Conservation (phyloP, 2,329 filamentous ascomycete genomes). For the Calycina herbarum region DNA sequence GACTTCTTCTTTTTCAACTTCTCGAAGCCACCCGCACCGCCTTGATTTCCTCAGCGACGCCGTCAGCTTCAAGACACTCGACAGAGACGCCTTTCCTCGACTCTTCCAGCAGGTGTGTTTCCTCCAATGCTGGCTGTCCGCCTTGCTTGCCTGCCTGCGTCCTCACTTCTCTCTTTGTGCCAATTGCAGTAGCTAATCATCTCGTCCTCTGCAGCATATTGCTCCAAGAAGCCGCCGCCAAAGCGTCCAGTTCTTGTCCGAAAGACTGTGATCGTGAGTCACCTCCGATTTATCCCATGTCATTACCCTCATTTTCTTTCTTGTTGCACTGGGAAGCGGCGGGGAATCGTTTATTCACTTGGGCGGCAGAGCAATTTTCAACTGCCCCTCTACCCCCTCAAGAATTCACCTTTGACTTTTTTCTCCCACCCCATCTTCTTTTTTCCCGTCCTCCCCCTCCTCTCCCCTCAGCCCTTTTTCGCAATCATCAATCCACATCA, state of each 20-base stretch:
- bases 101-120: constrained; percentile 27
- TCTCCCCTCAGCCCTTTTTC: constrained; percentile 13
- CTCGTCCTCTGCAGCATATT: constrained; percentile 20
- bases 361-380: constrained; percentile 1
- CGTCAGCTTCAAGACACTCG: neutral
- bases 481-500: constrained; percentile 5
- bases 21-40: neutral
- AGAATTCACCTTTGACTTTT: constrained; percentile 11
- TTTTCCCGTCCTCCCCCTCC: constrained; percentile 7
- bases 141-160: neutral
- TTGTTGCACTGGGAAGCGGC: neutral
- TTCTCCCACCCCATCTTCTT: neutral
- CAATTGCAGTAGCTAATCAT: constrained; percentile 20
- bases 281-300: neutral
- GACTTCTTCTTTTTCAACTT: constrained; percentile 12
- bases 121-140: neutral
- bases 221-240: constrained; percentile 19
- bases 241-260: constrained; percentile 22
- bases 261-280: constrained; percentile 32
- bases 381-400: constrained; percentile 1
- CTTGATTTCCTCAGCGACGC: neutral
- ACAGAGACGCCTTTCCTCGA: constrained; percentile 8
- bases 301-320: neutral
- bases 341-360: constrained; percentile 1
- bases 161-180: neutral